Percentiles rank a stretch among this genome's conserved stretches.
Conservation (phyloP, 768 basidiomycete species). For the Hygrocybe coccinea region DNA sequence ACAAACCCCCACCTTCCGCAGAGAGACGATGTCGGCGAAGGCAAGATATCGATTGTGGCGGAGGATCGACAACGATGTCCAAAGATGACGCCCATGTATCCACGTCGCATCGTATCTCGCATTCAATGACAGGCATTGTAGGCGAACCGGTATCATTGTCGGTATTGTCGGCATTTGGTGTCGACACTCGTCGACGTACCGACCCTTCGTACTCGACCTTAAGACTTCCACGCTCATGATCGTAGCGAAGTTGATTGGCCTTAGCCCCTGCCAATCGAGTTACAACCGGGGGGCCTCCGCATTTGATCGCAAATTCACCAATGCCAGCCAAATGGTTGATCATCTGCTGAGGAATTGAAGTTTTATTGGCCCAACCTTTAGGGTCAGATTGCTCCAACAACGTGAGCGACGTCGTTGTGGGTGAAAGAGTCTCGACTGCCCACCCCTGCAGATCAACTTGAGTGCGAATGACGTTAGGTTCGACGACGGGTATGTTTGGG, state of each 20-base stretch:
- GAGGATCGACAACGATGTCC: constrained; percentile 90
- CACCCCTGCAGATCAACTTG: constrained; percentile 99
- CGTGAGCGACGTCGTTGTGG: constrained; percentile 89
- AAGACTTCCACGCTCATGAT: constrained; percentile 79
- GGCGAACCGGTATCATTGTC: constrained; percentile 27
- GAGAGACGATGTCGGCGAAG: constrained; percentile 85
- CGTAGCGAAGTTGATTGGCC: constrained; percentile 70
- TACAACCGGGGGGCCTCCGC: constrained; percentile 88
- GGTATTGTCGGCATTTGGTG: constrained; percentile 17
- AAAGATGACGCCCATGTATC: constrained; percentile 82
- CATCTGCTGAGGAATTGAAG: constrained; percentile 92
- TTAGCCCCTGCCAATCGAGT: constrained; percentile 79
- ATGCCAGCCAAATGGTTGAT: constrained; percentile 83
- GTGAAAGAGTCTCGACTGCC: constrained; percentile 93
- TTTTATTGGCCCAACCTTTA: constrained; percentile 95
- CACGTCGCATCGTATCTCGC: constrained; percentile 86
- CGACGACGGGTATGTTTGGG: constrained; percentile 59
- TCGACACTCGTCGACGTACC: constrained; percentile 39
- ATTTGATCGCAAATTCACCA: constrained; percentile 93
- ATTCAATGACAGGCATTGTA: constrained; percentile 61
- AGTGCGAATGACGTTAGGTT: constrained; percentile 79
- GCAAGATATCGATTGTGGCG: constrained; percentile 76
- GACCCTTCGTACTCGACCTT: constrained; percentile 79
- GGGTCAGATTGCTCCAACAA: constrained; percentile 96
- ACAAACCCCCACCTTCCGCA: constrained; percentile 83